These are phyloP conservation scores for Candida rishiriensis DNA, from an alignment of 805 yeast genomes.

Conservation along the genomic window DNA sequence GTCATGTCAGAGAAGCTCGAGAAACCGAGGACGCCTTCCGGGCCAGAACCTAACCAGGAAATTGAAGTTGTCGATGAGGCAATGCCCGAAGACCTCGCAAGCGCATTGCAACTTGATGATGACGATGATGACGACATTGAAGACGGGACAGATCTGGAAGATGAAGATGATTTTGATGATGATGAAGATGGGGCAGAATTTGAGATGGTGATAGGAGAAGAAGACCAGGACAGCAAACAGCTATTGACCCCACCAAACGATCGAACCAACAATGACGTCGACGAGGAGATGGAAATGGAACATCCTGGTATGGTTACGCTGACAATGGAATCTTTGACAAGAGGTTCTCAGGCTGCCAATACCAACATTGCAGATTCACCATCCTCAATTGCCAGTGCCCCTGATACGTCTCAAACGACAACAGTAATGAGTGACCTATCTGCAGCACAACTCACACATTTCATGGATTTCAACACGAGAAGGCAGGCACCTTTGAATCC, in stretches of 20 bases:
- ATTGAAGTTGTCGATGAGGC: constrained; percentile 11
- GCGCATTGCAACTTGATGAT: background rate
- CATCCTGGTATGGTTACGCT: constrained; percentile 14
- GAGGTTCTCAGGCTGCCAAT: constrained; percentile 5
- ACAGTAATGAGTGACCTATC: constrained; percentile 2
- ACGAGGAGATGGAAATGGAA: too few species aligned
- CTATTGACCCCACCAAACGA: too few species aligned
- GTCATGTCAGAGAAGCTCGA: background rate
- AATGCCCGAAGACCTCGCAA: background rate
- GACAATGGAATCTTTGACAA: constrained; percentile 19
- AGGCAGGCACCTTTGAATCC: constrained; percentile 23
- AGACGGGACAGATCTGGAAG: constrained; percentile 18
- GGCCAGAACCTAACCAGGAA: constrained; percentile 27
- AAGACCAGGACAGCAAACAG: too few species aligned
- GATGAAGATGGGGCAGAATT: constrained; percentile 7
- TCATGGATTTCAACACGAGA: constrained; percentile 13
- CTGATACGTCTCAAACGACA: background rate
- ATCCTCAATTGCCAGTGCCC: background rate
- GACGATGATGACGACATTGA: constrained; percentile 12
- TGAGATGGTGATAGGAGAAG: too few species aligned
- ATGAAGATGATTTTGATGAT: constrained; percentile 11
- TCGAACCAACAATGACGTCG: too few species aligned
- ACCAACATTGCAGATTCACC: background rate
- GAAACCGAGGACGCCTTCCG: constrained; percentile 24
- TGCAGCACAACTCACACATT: constrained; percentile 9